A percentile compares a stretch with the other conserved stretches of the same genome.
phyloP scores from a whole-genome alignment of 495 filamentous ascomycete genomes.

The Penicillium steckii region DNA sequence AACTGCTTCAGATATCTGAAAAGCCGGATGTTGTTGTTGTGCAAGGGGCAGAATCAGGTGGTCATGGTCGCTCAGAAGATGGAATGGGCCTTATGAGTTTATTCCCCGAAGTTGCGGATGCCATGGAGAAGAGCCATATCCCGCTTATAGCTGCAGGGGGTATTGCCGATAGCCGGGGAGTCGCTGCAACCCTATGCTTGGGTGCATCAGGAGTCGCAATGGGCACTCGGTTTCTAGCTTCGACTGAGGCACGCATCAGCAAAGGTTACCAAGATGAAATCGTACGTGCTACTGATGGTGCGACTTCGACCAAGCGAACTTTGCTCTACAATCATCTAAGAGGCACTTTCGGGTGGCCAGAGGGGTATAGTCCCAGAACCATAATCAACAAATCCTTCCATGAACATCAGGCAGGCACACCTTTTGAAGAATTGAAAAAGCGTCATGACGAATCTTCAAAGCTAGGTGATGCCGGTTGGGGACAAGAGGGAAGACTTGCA shows the following conservation, averaged over 20 bases:
- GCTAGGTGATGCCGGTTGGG: slow-evolving; percentile 61
- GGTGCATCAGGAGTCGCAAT: slow-evolving; percentile 67
- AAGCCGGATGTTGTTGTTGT: slow-evolving; percentile 67
- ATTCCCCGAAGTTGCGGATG: slow-evolving; percentile 59
- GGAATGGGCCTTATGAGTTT: slow-evolving; percentile 59
- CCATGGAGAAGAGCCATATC: slow-evolving; percentile 45
- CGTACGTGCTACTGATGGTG: slow-evolving; percentile 61
- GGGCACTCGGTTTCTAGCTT: slow-evolving; percentile 72
- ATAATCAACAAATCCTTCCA: slow-evolving; percentile 60
- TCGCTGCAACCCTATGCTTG: slow-evolving; percentile 61
- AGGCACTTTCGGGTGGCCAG: slow-evolving; percentile 68
- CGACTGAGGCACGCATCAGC: slow-evolving; percentile 60
- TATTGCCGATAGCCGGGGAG: slow-evolving; percentile 64
- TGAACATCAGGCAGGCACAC: slow-evolving; percentile 56
- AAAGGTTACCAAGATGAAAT: slow-evolving; percentile 61
- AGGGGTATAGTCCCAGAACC: slow-evolving; percentile 58
- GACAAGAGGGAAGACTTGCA: slow-evolving; percentile 59
- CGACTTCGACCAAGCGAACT: slow-evolving; percentile 60
- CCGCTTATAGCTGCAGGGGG: slow-evolving; percentile 72
- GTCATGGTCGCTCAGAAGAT: slow-evolving; percentile 60
- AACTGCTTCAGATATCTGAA: slow-evolving; percentile 30
- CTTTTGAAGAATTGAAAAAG: slow-evolving; percentile 57
- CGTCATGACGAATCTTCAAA: slow-evolving; percentile 55
- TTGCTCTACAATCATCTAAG: slow-evolving; percentile 68
- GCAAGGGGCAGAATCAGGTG: slow-evolving; percentile 73